A percentile compares a stretch with the other conserved stretches of the same genome.
Conservation (phyloP, 139 green algal genomes). For the Spirogloea muscicola region DNA sequence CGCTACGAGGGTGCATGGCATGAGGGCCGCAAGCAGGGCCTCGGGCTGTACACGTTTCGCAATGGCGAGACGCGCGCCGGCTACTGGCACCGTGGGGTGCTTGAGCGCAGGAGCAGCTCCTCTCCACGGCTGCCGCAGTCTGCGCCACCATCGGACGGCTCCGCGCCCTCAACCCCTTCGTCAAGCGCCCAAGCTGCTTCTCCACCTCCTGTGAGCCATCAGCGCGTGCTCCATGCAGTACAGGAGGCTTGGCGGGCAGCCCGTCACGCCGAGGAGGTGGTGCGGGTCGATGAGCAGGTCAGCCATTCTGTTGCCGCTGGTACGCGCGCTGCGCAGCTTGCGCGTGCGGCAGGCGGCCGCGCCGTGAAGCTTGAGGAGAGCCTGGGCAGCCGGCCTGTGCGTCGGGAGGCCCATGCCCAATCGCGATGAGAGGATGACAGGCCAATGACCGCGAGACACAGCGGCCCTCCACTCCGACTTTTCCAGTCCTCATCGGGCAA, state of each 20-base stretch:
- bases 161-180: neutral
- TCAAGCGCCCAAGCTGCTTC: slow-evolving; percentile 17
- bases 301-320: slow-evolving; percentile 36
- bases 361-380: neutral
- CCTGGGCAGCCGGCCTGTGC: neutral
- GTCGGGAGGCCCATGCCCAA: no score
- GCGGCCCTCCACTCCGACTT: no score
- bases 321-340: slow-evolving; percentile 26
- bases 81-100: slow-evolving; percentile 30
- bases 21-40: slow-evolving; percentile 40
- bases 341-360: slow-evolving; percentile 12
- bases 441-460: no score
- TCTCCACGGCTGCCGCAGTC: no score
- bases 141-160: neutral
- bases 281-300: slow-evolving; percentile 33
- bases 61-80: slow-evolving; percentile 39
- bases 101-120: slow-evolving; percentile 33
- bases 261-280: slow-evolving; percentile 26
- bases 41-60: slow-evolving; percentile 41
- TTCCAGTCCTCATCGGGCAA: no score
- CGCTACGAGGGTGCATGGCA: slow-evolving; percentile 45
- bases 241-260: slow-evolving; percentile 41
- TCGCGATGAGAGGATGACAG: no score
- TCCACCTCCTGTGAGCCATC: slow-evolving; percentile 32
- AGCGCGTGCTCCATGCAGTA: slow-evolving; percentile 34